Conservation (phyloP, 768 basidiomycete genomes). For the Dacryopinax primogenitus region DNA sequence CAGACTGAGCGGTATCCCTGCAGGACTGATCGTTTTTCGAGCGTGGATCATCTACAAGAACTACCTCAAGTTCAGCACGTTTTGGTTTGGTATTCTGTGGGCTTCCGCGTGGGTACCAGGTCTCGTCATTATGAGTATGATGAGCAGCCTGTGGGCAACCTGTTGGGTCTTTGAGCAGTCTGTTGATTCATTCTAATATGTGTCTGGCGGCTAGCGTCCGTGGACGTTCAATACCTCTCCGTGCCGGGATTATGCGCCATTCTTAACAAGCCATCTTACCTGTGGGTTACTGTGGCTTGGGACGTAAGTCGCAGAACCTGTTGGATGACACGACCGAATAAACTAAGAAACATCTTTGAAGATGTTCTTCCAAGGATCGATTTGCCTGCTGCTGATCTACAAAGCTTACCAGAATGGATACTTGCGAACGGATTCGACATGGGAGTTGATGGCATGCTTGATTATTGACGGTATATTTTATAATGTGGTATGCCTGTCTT, state of each 20-base stretch:
- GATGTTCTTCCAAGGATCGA: not conserved
- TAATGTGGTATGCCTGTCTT: not conserved
- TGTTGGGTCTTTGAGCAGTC: too few relatives aligned
- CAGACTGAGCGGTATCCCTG: too few relatives aligned
- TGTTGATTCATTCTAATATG: too few relatives aligned
- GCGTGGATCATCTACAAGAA: not conserved
- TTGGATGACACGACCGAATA: too few relatives aligned
- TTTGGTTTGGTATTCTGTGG: not conserved
- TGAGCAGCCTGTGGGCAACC: too few relatives aligned
- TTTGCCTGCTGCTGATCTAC: not conserved
- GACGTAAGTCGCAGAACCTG: not conserved
- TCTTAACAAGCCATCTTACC: not conserved
- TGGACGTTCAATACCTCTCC: not conserved
- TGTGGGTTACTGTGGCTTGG: not conserved
- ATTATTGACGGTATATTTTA: not conserved
- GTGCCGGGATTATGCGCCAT: not conserved
- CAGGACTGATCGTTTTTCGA: not conserved
- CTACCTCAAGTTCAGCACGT: not conserved
- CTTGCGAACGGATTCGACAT: not conserved
- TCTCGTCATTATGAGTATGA: not conserved
- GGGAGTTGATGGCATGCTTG: not conserved
- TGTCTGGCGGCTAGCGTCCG: too few relatives aligned
- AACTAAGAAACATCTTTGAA: not conserved
- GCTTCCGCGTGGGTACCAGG: not conserved
- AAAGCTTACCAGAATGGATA: not conserved